Percentiles rank a stretch among this genome's conserved stretches.
Conservation (phyloP, 2,329 filamentous ascomycete genomes). For the Nemania sp. region DNA sequence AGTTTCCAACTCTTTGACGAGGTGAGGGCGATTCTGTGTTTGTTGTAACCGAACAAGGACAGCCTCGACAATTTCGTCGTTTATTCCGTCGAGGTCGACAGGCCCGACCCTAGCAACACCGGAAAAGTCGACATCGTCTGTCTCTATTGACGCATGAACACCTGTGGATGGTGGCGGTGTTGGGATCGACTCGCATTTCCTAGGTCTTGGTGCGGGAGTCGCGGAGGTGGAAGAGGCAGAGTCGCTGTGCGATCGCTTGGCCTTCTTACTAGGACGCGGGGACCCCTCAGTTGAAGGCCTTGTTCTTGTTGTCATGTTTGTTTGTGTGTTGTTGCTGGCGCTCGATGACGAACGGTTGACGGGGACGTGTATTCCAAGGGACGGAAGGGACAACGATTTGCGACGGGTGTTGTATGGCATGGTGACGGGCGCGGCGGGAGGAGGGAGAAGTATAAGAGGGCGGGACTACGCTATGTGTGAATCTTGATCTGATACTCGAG, state of each 20-base stretch:
- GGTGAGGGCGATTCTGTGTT: constrained; percentile 90
- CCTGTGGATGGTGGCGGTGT: constrained; percentile 80
- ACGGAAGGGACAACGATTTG: constrained; percentile 93
- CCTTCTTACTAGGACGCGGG: constrained; percentile 69
- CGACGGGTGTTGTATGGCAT: constrained; percentile 98
- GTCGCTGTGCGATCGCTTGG: constrained; percentile 80
- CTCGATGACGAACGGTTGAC: constrained; percentile 56
- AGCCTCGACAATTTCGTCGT: constrained; percentile 94
- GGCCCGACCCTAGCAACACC: constrained; percentile 56
- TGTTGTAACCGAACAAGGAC: constrained; percentile 90
- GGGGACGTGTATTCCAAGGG: constrained; percentile 90
- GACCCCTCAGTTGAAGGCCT: constrained; percentile 48
- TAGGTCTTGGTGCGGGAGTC: constrained; percentile 50
- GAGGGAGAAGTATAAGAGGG: constrained; percentile 38
- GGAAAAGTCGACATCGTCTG: constrained; percentile 54
- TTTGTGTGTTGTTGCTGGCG: constrained; percentile 37
- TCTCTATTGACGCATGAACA: constrained; percentile 57
- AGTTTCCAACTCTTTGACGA: constrained; percentile 91
- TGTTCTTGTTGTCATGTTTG: constrained; percentile 47
- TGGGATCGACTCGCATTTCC: constrained; percentile 78
- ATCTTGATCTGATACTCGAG: constrained; percentile 45
- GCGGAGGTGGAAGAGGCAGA: constrained; percentile 47
- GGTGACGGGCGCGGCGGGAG: constrained; percentile 41
- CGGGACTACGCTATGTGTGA: constrained; percentile 38
- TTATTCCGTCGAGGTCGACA: constrained; percentile 85